These are phyloP conservation scores for Kurtzmaniella fragi DNA, from an alignment of 805 yeast species.

Conservation along the genomic window DNA sequence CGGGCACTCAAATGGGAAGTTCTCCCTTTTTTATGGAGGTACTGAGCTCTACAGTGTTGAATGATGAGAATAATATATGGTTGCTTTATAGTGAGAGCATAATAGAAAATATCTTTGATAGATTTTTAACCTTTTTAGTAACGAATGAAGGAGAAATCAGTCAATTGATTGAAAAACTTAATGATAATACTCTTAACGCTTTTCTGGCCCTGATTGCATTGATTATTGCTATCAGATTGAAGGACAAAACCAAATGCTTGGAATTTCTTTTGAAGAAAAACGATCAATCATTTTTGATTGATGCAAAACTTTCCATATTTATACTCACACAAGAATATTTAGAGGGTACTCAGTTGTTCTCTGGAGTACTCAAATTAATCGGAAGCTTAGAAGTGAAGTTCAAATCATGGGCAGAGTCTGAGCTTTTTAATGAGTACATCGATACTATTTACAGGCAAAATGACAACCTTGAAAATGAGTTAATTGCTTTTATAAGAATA, in stretches of 20 bases:
- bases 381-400: not conserved
- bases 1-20: not conserved
- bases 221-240: not conserved
- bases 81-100: slow-evolving; percentile 2
- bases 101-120: not conserved
- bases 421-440: slow-evolving; percentile 2
- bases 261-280: not conserved
- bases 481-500: slow-evolving; percentile 1
- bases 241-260: not conserved
- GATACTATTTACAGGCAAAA: not conserved
- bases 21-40: not conserved
- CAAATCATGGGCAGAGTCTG: too few relatives aligned
- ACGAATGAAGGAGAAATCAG: not conserved
- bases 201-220: not conserved
- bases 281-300: slow-evolving; percentile 7
- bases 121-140: not conserved
- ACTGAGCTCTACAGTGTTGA: not conserved
- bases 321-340: slow-evolving; percentile 4
- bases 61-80: slow-evolving; percentile 5
- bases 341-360: not conserved
- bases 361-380: not conserved
- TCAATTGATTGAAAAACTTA: not conserved
- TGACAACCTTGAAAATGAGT: not conserved
- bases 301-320: slow-evolving; percentile 10
- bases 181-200: not conserved